phyloP scores from a whole-genome alignment of 1,139 yeast species.

The Kodamaea anthophila region DNA sequence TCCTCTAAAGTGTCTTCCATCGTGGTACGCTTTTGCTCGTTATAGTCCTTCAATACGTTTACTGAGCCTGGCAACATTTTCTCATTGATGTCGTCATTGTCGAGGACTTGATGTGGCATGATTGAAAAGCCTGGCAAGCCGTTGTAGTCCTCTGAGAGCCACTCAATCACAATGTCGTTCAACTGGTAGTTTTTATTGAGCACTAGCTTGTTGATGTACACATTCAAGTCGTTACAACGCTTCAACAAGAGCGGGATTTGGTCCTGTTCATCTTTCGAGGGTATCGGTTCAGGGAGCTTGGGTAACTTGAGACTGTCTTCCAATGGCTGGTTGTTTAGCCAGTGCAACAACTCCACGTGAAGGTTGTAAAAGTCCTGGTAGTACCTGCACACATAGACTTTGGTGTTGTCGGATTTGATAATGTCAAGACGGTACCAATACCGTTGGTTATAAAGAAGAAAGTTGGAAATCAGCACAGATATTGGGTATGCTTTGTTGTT shows the following conservation, averaged over 20 bases:
- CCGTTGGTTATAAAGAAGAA: slow-evolving; percentile 28
- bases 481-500: slow-evolving; percentile 29
- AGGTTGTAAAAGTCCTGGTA: slow-evolving; percentile 42
- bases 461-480: slow-evolving; percentile 28
- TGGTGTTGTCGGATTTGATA: slow-evolving; percentile 25
- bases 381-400: slow-evolving; percentile 28
- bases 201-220: slow-evolving; percentile 26
- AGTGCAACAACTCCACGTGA: slow-evolving; percentile 23
- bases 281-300: slow-evolving; percentile 40
- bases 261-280: slow-evolving; percentile 13
- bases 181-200: slow-evolving; percentile 23
- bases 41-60: slow-evolving; percentile 12
- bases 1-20: slow-evolving; percentile 6
- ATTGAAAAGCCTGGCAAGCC: slow-evolving; percentile 19
- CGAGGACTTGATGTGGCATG: slow-evolving; percentile 5
- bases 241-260: slow-evolving; percentile 17
- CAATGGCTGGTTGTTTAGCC: slow-evolving; percentile 11
- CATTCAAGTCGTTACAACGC: slow-evolving; percentile 30
- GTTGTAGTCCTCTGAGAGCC: slow-evolving; percentile 25
- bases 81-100: slow-evolving; percentile 13
- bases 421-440: slow-evolving; percentile 42
- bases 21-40: slow-evolving; percentile 6
- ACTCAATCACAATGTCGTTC: slow-evolving; percentile 22
- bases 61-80: slow-evolving; percentile 13
- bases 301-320: slow-evolving; percentile 22